Percentiles rank a stretch among this genome's conserved stretches.
These are phyloP conservation scores for Polytrichum commune DNA, from an alignment of 225 moss, liverwort and hornwort genomes.

Conservation along the genomic window DNA sequence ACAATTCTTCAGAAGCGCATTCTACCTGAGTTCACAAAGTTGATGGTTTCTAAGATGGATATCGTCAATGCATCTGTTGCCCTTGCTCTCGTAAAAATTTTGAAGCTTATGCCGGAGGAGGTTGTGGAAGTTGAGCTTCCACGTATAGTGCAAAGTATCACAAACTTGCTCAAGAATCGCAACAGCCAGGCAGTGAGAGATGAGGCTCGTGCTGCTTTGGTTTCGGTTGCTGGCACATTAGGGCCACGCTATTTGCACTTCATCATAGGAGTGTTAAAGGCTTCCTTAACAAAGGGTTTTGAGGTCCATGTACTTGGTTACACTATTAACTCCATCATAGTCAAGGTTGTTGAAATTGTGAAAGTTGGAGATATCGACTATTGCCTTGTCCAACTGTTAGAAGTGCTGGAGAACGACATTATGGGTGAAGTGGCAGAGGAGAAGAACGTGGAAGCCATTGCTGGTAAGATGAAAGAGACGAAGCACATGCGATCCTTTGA, in stretches of 20 bases:
- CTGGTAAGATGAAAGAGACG: conserved; percentile 96
- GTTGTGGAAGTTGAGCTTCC: conserved; percentile 83
- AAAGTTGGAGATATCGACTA: conserved; percentile 83
- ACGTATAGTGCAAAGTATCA: conserved; percentile 80
- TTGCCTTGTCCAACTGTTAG: conserved; percentile 73
- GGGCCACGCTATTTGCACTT: conserved; percentile 84
- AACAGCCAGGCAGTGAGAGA: conserved; percentile 94
- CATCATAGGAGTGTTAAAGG: conserved; percentile 72
- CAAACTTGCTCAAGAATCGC: conserved; percentile 83
- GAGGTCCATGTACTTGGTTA: conserved; percentile 98
- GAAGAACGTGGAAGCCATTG: conserved; percentile 88
- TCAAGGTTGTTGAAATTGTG: conserved; percentile 63
- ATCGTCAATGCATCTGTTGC: conserved; percentile 91
- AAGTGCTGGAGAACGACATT: conserved; percentile 85
- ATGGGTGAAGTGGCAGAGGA: conserved; percentile 97
- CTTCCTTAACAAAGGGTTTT: conserved; percentile 82
- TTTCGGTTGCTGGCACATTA: conserved; percentile 68
- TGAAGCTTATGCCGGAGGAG: conserved; percentile 77
- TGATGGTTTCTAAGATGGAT: conserved; percentile 88
- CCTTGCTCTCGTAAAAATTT: conserved; percentile 74
- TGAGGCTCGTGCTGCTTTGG: conserved; percentile 92
- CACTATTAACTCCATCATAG: conserved; percentile 76
- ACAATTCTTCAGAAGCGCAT: conserved; percentile 65
- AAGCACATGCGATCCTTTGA: conserved; percentile 89
- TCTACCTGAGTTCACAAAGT: conserved; percentile 72